Evolutionary conservation across 1,139 yeast species (phyloP).

Genomic region (Yamadazyma siamensis): DNA sequence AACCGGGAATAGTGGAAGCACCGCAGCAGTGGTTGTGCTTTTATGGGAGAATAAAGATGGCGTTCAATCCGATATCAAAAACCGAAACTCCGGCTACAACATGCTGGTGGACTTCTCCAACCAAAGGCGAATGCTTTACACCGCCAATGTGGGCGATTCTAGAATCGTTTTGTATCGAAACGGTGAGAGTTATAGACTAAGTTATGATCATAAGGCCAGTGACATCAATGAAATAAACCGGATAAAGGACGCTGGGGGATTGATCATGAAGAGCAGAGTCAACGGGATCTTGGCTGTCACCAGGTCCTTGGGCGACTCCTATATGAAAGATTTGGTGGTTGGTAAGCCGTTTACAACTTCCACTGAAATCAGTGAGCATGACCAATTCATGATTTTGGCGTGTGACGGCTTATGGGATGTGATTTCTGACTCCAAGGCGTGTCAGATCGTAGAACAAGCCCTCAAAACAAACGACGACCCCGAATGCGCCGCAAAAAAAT

Average conservation of each 20-base stretch:
- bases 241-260: slow-evolving; percentile 76
- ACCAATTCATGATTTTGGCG: slow-evolving; percentile 77
- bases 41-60: slow-evolving; percentile 61
- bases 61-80: slow-evolving; percentile 1
- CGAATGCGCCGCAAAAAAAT: slow-evolving; percentile 60
- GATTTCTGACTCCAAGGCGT: slow-evolving; percentile 75
- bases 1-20: slow-evolving; percentile 77
- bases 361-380: slow-evolving; percentile 62
- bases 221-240: slow-evolving; percentile 76
- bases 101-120: slow-evolving; percentile 27
- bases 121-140: slow-evolving; percentile 74
- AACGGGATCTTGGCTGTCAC: slow-evolving; percentile 96
- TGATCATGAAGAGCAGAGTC: slow-evolving; percentile 86
- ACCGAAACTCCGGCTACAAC: slow-evolving; percentile 11
- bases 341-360: slow-evolving; percentile 93
- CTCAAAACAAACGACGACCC: slow-evolving; percentile 38
- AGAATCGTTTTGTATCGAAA: slow-evolving; percentile 74
- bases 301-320: slow-evolving; percentile 90
- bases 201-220: slow-evolving; percentile 93
- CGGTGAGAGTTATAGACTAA: slow-evolving; percentile 71
- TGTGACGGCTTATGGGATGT: slow-evolving; percentile 98
- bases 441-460: slow-evolving; percentile 56
- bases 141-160: slow-evolving; percentile 96
- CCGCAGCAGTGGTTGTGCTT: slow-evolving; percentile 92
- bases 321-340: slow-evolving; percentile 84